Evolutionary conservation across 352 stramenopile species (phyloP), one percentile per base, ranked within the genome.

Genomic region (Phytophthora kernoviae): DNA sequence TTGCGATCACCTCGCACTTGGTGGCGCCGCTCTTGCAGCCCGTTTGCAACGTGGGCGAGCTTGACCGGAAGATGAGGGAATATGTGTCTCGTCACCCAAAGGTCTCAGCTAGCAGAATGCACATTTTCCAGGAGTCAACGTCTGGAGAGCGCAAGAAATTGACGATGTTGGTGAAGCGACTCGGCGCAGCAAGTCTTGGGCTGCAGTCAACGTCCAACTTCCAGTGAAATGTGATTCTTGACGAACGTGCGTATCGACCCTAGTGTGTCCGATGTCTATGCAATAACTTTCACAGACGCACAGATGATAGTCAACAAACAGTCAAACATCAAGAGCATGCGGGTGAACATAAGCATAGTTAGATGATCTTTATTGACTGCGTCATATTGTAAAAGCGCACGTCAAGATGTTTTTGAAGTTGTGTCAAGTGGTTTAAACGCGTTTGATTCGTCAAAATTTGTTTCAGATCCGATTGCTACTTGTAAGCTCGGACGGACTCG

Each of bases 31-130:
- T 73, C 9, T 40, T 73, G 2, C 54, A 56, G 30, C 58, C 65
- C 0, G 46, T 68, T 33, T 69, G 53, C 30, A 49, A 66, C 21
- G 30, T 48, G 17, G 44, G 46, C 24, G 49, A 59, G 27, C 50
- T 73, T 8, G 44, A 59, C 11, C 54, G 59, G 17, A 58, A 48
- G 30, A 62, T 73, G 65, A 60, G 62, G 27, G 54, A 67, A 17
- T 75, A 75, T 27, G 52, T 61, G 40, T 59, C 56, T 12, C 33
- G 36, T n/a, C 36, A 58, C 22, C 66, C 52, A 12, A 62, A 60
- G 4, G 55, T 68, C 11, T 17, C 27, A 11, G 30, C 32, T 4
- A 51, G 34, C 15, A 44, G 34, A 20, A 46, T n/a, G 5, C 60
- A 74, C 26, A 51, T 70, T 18, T 74, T 74, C 20, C 27, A 48